Evolutionary conservation across 805 yeast species (phyloP).

Genomic region (Candida quercuum): DNA sequence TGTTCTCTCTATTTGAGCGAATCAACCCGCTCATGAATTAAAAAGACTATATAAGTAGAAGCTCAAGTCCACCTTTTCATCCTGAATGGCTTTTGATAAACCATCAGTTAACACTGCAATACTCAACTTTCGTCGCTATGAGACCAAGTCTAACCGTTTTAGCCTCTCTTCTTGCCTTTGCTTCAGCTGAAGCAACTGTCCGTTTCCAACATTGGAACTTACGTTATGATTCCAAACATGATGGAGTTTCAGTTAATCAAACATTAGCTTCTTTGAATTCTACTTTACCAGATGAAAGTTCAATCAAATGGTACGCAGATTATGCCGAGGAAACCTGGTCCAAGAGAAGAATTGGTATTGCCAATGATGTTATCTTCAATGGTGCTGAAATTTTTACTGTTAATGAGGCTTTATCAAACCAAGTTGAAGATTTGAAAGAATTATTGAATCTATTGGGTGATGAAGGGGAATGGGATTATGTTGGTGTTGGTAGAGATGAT

Average conservation of each 20-base stretch:
- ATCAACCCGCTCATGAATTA: too few relatives aligned
- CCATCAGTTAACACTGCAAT: too few relatives aligned
- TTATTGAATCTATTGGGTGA: conserved; percentile 18
- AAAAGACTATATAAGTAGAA: too few relatives aligned
- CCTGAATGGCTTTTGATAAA: too few relatives aligned
- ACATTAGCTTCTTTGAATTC: conserved; percentile 3
- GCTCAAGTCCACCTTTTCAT: too few relatives aligned
- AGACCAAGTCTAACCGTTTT: not conserved
- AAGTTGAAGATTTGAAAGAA: conserved; percentile 31
- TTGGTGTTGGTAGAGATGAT: conserved; percentile 43
- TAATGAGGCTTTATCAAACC: conserved; percentile 35
- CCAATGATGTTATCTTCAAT: conserved; percentile 30
- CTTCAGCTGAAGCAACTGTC: not conserved
- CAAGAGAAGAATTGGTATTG: conserved; percentile 27
- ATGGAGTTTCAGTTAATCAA: conserved; percentile 6
- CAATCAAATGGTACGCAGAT: conserved; percentile 20
- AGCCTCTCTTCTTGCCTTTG: not conserved
- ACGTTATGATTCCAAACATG: conserved; percentile 13
- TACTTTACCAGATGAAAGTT: conserved; percentile 7
- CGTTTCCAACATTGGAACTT: conserved; percentile 13
- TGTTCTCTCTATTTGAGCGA: too few relatives aligned
- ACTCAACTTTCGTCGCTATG: too few relatives aligned
- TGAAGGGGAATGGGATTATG: conserved; percentile 23
- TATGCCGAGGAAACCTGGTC: conserved; percentile 31
- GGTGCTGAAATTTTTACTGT: conserved; percentile 30